Evolutionary conservation across 2,329 filamentous ascomycete species (phyloP), one percentile per base, ranked within the genome.

Genomic region (Mycocentrospora acerina): DNA sequence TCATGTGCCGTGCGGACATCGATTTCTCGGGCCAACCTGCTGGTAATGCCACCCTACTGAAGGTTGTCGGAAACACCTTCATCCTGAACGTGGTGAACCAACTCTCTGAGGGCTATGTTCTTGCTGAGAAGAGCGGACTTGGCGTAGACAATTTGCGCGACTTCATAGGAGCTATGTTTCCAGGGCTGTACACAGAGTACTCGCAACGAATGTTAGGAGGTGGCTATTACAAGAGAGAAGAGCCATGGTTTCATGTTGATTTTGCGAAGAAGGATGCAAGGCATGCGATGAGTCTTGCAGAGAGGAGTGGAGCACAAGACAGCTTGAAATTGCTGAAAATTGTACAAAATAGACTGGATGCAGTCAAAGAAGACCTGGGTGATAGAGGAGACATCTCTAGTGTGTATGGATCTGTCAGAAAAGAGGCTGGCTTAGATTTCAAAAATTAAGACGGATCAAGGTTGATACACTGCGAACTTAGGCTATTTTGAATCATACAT

Each of bases 21-120:
- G 81, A 91, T 61, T 83, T 89, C 65, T 75, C 76, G 29, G 81
- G 78, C 48, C 78, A 88, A 66, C 78, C 84, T 1, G 82, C 83
- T 32, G 80, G 84, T 35, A 80, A 81, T 36, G 83, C 89, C 4
- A 78, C 82, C 2, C 78, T 81, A 30, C 73, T 95, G 32, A 93
- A 95, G 69, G 75, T 95, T 14, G 77, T 95, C 8, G 90, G 90
- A 40, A 95, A 95, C 67, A 88, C 86, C 0, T 90, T 95, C 63
- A 78, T 95, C 54, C 64, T 94, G 28, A 86, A 87, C 70, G 90
- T 90, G 78, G 79, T 90, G 16, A 84, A 90, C 59, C 78, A 87
- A 35, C 71, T 95, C 4, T 82, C 86, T 2, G 88, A 95, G 70
- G 86, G 83, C 5, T 79, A 91, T 59, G 81, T 85, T 1, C 69